A percentile compares a stretch with the other conserved stretches of the same genome.
Evolutionary conservation across 805 yeast genomes (phyloP).

Genomic region (Saccharomycopsis fodiens): DNA sequence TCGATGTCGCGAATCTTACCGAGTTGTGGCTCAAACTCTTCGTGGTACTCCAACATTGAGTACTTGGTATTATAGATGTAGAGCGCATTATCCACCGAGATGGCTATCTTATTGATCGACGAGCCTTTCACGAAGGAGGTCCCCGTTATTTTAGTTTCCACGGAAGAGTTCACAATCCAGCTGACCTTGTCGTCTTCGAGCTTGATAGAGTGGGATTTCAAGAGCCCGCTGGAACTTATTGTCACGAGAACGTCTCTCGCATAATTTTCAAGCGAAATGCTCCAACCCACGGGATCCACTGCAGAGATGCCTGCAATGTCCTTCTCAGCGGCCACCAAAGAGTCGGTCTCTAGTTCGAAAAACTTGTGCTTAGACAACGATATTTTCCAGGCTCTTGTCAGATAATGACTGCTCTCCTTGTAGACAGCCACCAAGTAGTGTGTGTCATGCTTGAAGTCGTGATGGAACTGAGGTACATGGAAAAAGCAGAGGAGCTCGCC

Average conservation of each 20-base stretch:
- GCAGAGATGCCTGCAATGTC: constrained; percentile 41
- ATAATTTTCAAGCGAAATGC: constrained; percentile 27
- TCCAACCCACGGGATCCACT: constrained; percentile 65
- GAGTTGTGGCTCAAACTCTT: constrained; percentile 26
- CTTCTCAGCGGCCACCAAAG: constrained; percentile 29
- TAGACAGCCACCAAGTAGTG: constrained; percentile 49
- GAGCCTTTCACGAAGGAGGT: constrained; percentile 63
- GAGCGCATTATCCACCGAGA: constrained; percentile 50
- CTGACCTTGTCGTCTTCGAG: constrained; percentile 27
- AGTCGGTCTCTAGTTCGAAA: constrained; percentile 17
- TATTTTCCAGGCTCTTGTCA: constrained; percentile 37
- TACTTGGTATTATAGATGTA: constrained; percentile 75
- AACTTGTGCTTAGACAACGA: background rate
- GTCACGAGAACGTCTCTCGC: constrained; percentile 48
- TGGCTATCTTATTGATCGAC: constrained; percentile 66
- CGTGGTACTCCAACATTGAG: constrained; percentile 58
- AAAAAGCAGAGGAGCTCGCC: constrained; percentile 11
- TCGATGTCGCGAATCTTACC: constrained; percentile 61
- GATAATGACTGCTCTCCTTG: constrained; percentile 23
- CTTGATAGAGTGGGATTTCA: constrained; percentile 40
- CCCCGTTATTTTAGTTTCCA: constrained; percentile 48
- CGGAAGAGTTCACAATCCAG: constrained; percentile 46
- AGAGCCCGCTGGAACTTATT: constrained; percentile 44
- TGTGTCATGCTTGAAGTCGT: constrained; percentile 22
- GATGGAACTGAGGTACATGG: constrained; percentile 15